Evolutionary conservation across 2,329 filamentous ascomycete genomes (phyloP), one percentile per base, ranked within the genome.

Genomic region (Didymella lethalis): DNA sequence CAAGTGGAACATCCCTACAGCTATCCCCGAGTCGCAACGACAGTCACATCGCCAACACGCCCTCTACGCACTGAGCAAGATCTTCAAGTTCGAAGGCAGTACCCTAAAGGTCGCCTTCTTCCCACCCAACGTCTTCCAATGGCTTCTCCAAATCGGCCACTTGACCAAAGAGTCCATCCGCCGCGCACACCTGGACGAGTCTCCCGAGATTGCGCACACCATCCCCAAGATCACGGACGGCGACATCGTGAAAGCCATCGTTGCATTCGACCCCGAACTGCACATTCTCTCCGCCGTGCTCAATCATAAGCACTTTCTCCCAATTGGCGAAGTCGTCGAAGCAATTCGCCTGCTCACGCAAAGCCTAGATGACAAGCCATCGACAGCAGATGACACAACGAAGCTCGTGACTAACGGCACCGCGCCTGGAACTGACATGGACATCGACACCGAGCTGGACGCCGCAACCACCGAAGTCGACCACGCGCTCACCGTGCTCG

Each of bases 271-370:
- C 66, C 85, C 87, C 2, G 86, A 87, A 32, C 84, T 92, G 73
- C 85, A 88, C 49, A 79, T 92, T 2, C 81, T 93, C 38, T 82
- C 88, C 43, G 84, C 84, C 54, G 86, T 91, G 58, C 79, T 93
- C 7, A 85, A 86, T 20, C 68, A 79, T 38, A 83, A 84, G 6
- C 90, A 89, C 7, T 85, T 86, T 66, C 82, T 92, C 18, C 86
- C 87, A 3, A 81, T 89, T 40, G 78, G 83, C 3, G 90, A 93
- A 71, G 81, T 93, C 6, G 82, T 92, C 2, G 80, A 88, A 55
- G 85, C 87, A 4, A 84, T 93, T 51, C 84, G 86, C 52, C 78
- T 85, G 2, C 80, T 93, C 16, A 89, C 93, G 80, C 83, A 86
- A 46, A 92, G 88, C 65, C 83, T 93, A 40, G 88, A 89, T 44